Percentiles rank a stretch among this genome's conserved stretches.
These are phyloP conservation scores for Quercus agrifolia DNA, from an alignment of 306 rosid species.

Conservation along the genomic window DNA sequence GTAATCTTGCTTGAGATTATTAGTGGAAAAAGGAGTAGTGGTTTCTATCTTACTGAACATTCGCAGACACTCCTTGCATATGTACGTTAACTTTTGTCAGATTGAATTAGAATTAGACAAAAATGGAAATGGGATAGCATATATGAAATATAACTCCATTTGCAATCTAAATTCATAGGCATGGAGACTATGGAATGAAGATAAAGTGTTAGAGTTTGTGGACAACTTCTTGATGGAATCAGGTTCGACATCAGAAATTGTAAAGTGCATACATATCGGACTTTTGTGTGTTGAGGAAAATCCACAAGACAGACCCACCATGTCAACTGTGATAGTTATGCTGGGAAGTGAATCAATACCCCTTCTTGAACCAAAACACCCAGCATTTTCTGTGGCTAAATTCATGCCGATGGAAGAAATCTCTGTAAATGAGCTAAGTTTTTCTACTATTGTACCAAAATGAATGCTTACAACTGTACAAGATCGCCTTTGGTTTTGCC, in stretches of 20 bases:
- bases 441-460: constrained; percentile 23
- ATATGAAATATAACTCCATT: not conserved
- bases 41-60: constrained; percentile 20
- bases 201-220: constrained; percentile 34
- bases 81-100: constrained; percentile 13
- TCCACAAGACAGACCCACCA: constrained; percentile 49
- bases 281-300: constrained; percentile 63
- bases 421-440: constrained; percentile 28
- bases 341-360: constrained; percentile 30
- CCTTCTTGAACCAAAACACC: constrained; percentile 44
- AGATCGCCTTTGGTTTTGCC: no score
- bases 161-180: constrained; percentile 30
- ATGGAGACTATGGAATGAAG: constrained; percentile 57
- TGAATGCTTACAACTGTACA: no score
- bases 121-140: no score
- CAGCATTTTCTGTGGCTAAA: constrained; percentile 42
- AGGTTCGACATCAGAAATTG: constrained; percentile 16
- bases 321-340: constrained; percentile 42
- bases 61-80: constrained; percentile 36
- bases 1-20: constrained; percentile 44
- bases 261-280: constrained; percentile 46
- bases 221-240: constrained; percentile 36
- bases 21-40: constrained; percentile 33
- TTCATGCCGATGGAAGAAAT: constrained; percentile 6
- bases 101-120: not conserved